Conservation (phyloP, 2,329 filamentous ascomycete genomes). For the Trichophyton verrucosum region DNA sequence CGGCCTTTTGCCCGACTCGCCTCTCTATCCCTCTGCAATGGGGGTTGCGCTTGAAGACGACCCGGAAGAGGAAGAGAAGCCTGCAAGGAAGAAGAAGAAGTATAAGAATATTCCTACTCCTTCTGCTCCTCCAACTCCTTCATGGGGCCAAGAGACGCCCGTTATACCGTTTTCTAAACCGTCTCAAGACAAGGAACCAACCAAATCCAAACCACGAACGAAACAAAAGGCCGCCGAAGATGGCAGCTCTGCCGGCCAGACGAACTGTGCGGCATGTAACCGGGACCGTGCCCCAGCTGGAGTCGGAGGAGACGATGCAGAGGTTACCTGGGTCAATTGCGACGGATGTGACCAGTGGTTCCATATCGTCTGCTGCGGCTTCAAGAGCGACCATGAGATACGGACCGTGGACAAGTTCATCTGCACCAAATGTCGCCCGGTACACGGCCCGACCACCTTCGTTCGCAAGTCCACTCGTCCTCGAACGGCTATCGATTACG, state of each 20-base stretch:
- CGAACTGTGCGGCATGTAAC: constrained; percentile 46
- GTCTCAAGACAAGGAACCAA: not conserved
- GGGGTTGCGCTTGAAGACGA: constrained; percentile 12
- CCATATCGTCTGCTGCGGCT: constrained; percentile 54
- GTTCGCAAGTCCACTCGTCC: constrained; percentile 55
- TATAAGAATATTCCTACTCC: no score
- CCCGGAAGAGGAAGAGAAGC: constrained; percentile 8
- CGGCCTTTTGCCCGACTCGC: constrained; percentile 12
- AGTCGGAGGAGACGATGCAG: constrained; percentile 38
- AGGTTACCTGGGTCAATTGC: constrained; percentile 51
- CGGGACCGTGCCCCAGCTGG: constrained; percentile 41
- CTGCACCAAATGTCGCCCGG: constrained; percentile 47
- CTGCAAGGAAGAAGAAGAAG: not conserved
- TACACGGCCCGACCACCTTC: constrained; percentile 52
- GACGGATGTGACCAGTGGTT: constrained; percentile 59
- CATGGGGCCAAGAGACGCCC: not conserved
- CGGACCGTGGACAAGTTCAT: constrained; percentile 57
- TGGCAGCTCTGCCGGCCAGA: constrained; percentile 23
- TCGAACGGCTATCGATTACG: constrained; percentile 55
- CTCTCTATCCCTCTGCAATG: constrained; percentile 2
- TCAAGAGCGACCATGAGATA: constrained; percentile 51
- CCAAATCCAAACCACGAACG: not conserved
- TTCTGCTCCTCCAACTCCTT: no score
- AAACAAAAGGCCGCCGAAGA: constrained; percentile 8
- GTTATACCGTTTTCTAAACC: not conserved